phyloP scores from a whole-genome alignment of 257 asterid species.

The Eustoma russellianum region DNA sequence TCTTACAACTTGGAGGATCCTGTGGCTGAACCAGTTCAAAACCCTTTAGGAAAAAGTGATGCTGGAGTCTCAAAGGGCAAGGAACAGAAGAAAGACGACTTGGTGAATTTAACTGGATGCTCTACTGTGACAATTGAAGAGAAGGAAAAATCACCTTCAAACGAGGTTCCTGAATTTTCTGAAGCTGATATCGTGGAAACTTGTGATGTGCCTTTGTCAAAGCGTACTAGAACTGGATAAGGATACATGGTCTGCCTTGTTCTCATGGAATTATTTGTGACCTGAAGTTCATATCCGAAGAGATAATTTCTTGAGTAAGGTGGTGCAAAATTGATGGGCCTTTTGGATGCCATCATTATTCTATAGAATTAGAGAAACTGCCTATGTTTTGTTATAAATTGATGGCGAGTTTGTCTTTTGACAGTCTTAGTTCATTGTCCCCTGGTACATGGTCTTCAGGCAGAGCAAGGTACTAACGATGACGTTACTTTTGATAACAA shows the following conservation, averaged over 20 bases:
- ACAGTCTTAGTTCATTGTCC: slow-evolving; percentile 2
- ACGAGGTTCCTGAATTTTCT: slow-evolving; percentile 16
- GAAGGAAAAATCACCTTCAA: slow-evolving; percentile 28
- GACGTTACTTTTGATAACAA: slow-evolving; percentile 3
- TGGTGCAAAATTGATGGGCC: not conserved
- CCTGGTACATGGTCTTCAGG: slow-evolving; percentile 6
- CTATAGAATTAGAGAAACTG: too few relatives aligned
- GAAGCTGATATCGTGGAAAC: slow-evolving; percentile 19
- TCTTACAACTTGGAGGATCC: slow-evolving; percentile 41
- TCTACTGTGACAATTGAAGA: slow-evolving; percentile 23
- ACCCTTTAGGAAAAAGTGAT: slow-evolving; percentile 25
- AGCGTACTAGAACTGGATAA: slow-evolving; percentile 51
- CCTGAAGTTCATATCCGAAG: slow-evolving; percentile 3
- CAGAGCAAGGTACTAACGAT: not conserved
- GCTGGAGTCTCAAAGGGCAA: slow-evolving; percentile 14
- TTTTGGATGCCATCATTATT: too few relatives aligned
- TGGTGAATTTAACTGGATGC: slow-evolving; percentile 1
- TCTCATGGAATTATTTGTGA: slow-evolving; percentile 5
- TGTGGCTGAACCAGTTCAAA: slow-evolving; percentile 19
- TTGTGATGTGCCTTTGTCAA: slow-evolving; percentile 38
- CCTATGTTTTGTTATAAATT: too few relatives aligned
- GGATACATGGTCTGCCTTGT: slow-evolving; percentile 4
- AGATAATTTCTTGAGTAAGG: not conserved
- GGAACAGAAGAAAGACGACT: slow-evolving; percentile 15
- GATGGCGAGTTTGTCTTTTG: not conserved